A percentile compares a stretch with the other conserved stretches of the same genome.
Conservation (phyloP, 805 yeast genomes). For the Nakazawaea wyomingensis region DNA sequence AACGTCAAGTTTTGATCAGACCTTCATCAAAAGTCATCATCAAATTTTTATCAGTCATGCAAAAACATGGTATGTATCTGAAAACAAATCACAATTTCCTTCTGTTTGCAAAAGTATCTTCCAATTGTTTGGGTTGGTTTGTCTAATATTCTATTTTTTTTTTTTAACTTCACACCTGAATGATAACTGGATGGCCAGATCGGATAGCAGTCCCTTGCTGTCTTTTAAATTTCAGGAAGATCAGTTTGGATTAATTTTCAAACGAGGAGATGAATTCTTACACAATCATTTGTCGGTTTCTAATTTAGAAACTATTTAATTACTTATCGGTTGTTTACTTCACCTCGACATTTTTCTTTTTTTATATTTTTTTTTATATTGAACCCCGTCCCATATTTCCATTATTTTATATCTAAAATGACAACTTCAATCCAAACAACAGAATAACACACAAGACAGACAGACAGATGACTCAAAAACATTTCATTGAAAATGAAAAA, state of each 20-base stretch:
- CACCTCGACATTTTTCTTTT: constrained; percentile 47
- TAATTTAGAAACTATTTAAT: neutral
- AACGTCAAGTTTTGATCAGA: constrained; percentile 97
- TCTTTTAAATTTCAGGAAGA: constrained; percentile 98
- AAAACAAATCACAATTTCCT: no score
- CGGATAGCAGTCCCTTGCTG: constrained; percentile 87
- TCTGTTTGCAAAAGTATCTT: no score
- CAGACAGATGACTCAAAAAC: no score
- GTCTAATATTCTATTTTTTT: no score
- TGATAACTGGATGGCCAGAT: constrained; percentile 98
- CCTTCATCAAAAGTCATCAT: constrained; percentile 98
- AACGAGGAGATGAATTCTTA: constrained; percentile 57
- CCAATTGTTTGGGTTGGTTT: no score
- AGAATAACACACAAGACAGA: no score
- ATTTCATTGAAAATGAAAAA: constrained; percentile 23
- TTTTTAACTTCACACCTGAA: constrained; percentile 53
- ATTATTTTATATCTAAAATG: no score
- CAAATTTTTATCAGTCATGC: constrained; percentile 96
- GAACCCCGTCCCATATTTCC: no score
- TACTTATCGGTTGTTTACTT: constrained; percentile 55
- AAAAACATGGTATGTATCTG: constrained; percentile 86
- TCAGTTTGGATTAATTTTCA: constrained; percentile 23
- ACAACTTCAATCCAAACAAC: no score
- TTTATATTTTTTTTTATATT: constrained; percentile 20
- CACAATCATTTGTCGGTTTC: constrained; percentile 42